Evolutionary conservation across 2,329 filamentous ascomycete species (phyloP).

Genomic region (Aspergillus fijiensis): DNA sequence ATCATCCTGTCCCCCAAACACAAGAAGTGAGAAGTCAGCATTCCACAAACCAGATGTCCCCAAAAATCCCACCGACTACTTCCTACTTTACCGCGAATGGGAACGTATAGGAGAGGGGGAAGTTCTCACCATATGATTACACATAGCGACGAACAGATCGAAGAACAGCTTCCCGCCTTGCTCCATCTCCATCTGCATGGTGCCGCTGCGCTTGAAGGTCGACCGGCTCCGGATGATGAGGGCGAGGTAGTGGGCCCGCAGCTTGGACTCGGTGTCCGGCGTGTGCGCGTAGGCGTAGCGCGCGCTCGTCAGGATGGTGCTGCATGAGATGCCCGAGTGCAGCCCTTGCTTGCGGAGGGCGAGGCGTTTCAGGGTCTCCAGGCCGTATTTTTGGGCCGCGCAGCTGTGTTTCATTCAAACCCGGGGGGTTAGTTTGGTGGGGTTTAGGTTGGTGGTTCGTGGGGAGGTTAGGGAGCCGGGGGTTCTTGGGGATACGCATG

Average conservation of each 20-base stretch:
- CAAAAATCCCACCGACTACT: too few relatives aligned
- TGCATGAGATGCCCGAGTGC: slow-evolving; percentile 78
- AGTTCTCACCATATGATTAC: slow-evolving; percentile 75
- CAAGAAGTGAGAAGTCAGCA: neutral
- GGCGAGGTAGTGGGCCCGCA: slow-evolving; percentile 86
- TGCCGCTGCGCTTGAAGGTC: slow-evolving; percentile 90
- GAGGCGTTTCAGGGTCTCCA: slow-evolving; percentile 81
- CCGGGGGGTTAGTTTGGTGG: neutral
- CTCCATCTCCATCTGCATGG: slow-evolving; percentile 95
- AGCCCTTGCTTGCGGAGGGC: slow-evolving; percentile 86
- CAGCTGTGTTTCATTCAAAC: slow-evolving; percentile 51
- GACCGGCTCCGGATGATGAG: slow-evolving; percentile 84
- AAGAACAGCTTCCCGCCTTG: slow-evolving; percentile 86
- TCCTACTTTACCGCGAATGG: too few relatives aligned
- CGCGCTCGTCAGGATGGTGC: slow-evolving; percentile 82
- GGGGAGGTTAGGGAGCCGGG: neutral
- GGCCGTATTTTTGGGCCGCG: slow-evolving; percentile 77
- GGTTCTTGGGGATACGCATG: too few relatives aligned
- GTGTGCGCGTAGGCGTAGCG: slow-evolving; percentile 87
- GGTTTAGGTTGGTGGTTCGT: neutral
- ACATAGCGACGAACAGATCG: slow-evolving; percentile 88
- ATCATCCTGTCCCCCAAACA: slow-evolving; percentile 10
- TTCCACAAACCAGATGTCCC: too few relatives aligned
- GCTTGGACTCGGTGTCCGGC: slow-evolving; percentile 84
- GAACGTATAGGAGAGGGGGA: slow-evolving; percentile 8